Percentiles rank a stretch among this genome's conserved stretches.
These are phyloP conservation scores for Ustilago xerochloae DNA, from an alignment of 1,284 basidiomycete genomes.

Conservation along the genomic window DNA sequence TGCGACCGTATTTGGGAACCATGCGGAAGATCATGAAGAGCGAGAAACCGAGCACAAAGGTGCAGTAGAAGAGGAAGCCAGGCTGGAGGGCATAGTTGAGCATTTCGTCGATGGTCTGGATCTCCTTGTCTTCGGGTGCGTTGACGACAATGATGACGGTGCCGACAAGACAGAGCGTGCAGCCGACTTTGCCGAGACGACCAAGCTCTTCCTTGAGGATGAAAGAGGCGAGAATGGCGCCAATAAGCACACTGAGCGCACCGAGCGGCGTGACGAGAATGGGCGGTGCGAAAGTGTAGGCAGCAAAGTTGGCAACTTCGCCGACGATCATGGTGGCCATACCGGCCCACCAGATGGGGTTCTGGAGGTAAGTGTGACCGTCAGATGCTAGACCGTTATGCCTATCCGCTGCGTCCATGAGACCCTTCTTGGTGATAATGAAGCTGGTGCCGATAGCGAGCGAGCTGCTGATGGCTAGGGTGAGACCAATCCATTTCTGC, in stretches of 20 bases:
- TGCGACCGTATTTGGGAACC: slow-evolving; percentile 86
- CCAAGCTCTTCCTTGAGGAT: slow-evolving; percentile 93
- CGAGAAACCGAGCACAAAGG: slow-evolving; percentile 81
- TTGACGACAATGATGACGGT: slow-evolving; percentile 96
- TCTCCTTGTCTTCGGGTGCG: slow-evolving; percentile 93
- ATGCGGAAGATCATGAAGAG: slow-evolving; percentile 85
- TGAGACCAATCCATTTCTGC: slow-evolving; percentile 67
- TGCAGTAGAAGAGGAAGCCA: slow-evolving; percentile 81
- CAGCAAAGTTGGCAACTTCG: slow-evolving; percentile 93
- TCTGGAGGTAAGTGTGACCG: slow-evolving; percentile 78
- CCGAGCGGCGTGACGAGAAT: slow-evolving; percentile 96
- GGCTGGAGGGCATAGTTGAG: slow-evolving; percentile 88
- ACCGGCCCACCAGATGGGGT: slow-evolving; percentile 98
- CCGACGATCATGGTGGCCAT: slow-evolving; percentile 77
- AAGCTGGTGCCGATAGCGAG: slow-evolving; percentile 67
- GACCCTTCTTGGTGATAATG: slow-evolving; percentile 68
- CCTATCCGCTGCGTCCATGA: slow-evolving; percentile 66
- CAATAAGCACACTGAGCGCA: slow-evolving; percentile 95
- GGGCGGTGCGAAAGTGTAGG: slow-evolving; percentile 96
- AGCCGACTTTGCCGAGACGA: slow-evolving; percentile 90
- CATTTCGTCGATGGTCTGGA: slow-evolving; percentile 94
- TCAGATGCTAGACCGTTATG: slow-evolving; percentile 64
- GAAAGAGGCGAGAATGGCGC: slow-evolving; percentile 80
- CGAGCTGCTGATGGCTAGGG: slow-evolving; percentile 64
- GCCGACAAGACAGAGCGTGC: slow-evolving; percentile 87